Evolutionary conservation across 2,329 filamentous ascomycete genomes (phyloP).

Genomic region (Fusarium illudens): DNA sequence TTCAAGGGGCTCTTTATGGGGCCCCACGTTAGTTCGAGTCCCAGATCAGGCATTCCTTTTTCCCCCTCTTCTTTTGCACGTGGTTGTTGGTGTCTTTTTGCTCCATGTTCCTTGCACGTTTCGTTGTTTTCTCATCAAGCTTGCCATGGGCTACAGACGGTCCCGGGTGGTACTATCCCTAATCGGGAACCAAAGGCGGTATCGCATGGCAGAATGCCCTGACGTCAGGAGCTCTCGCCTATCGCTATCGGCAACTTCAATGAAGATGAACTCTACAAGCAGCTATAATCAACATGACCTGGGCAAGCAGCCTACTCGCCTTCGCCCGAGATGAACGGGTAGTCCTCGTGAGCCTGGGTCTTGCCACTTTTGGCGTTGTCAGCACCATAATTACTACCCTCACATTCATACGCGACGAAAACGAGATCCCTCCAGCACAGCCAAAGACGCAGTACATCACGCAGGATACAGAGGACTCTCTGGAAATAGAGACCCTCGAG

Average conservation of each 20-base stretch:
- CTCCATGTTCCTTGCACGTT: no score
- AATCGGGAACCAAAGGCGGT: slow-evolving; percentile 11
- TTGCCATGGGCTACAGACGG: no score
- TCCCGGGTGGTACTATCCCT: no score
- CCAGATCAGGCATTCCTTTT: slow-evolving; percentile 11
- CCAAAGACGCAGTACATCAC: slow-evolving; percentile 78
- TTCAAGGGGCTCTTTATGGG: no score
- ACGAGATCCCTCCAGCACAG: slow-evolving; percentile 70
- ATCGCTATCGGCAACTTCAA: not conserved
- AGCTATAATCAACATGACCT: slow-evolving; percentile 50
- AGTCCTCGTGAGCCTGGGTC: slow-evolving; percentile 61
- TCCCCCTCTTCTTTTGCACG: not conserved
- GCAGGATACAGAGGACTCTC: slow-evolving; percentile 77
- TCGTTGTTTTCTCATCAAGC: no score
- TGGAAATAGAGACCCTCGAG: slow-evolving; percentile 71
- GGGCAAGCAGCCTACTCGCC: slow-evolving; percentile 41
- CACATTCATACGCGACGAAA: slow-evolving; percentile 67
- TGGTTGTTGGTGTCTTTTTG: not conserved
- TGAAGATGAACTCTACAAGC: slow-evolving; percentile 25
- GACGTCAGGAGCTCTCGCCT: slow-evolving; percentile 23
- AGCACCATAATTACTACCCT: slow-evolving; percentile 67
- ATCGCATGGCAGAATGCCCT: slow-evolving; percentile 16
- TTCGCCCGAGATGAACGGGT: slow-evolving; percentile 61
- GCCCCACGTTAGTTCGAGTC: no score
- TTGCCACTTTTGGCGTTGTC: slow-evolving; percentile 68